A percentile compares a stretch with the other conserved stretches of the same genome.
phyloP scores from a whole-genome alignment of 768 basidiomycete genomes.

The Trichaptum fuscoviolaceum region DNA sequence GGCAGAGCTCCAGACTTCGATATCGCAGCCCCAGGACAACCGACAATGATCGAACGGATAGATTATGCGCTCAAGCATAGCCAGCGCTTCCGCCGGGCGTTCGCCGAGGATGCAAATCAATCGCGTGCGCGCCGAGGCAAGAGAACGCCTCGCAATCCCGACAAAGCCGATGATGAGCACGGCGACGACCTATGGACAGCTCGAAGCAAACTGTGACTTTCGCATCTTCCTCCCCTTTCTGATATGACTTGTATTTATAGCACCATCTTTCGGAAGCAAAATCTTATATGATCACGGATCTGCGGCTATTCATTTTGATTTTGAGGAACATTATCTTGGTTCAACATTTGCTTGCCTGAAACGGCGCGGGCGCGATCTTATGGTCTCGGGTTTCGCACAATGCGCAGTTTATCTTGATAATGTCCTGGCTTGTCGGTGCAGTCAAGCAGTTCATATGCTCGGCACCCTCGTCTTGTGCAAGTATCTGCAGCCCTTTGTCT shows the following conservation, averaged over 20 bases:
- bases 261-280: background rate
- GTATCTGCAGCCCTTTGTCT: too few relatives aligned
- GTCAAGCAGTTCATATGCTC: too few relatives aligned
- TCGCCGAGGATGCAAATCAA: background rate
- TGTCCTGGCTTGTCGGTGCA: too few relatives aligned
- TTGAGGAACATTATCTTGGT: background rate
- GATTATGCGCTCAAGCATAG: conserved; percentile 30
- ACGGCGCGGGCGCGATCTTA: too few relatives aligned
- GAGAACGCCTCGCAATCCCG: background rate
- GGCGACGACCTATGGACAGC: background rate
- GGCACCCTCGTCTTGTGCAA: too few relatives aligned
- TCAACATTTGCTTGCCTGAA: too few relatives aligned
- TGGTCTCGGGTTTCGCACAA: too few relatives aligned
- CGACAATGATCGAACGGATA: conserved; percentile 36
- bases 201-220: background rate
- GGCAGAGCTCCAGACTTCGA: conserved; percentile 40
- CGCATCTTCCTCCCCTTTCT: too few relatives aligned
- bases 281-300: background rate
- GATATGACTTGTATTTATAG: background rate
- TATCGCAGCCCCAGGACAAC: conserved; percentile 38
- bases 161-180: background rate
- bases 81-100: conserved; percentile 14
- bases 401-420: too few relatives aligned
- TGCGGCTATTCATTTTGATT: background rate
- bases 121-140: background rate